Percentiles rank a stretch among this genome's conserved stretches.
These are phyloP conservation scores for Lepiota subincarnata DNA, from an alignment of 768 basidiomycete species.

Conservation along the genomic window DNA sequence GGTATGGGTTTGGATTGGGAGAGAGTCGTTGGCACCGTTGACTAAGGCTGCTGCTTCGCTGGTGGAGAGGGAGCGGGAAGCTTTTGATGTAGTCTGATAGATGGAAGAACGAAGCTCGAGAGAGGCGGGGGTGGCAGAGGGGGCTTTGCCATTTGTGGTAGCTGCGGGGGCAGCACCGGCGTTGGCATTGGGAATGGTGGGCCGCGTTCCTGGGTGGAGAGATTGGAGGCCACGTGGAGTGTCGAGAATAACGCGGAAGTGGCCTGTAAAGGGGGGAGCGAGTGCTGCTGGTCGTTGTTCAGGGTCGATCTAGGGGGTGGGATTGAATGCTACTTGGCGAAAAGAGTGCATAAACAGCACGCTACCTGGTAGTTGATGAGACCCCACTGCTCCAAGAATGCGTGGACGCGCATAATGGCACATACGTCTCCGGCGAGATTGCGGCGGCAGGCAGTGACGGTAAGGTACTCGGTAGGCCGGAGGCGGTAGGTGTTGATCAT, in stretches of 20 bases:
- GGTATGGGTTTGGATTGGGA: constrained; percentile 45
- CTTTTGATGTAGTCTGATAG: constrained; percentile 83
- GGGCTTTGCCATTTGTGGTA: constrained; percentile 19
- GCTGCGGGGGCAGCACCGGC: constrained; percentile 36
- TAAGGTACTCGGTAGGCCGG: constrained; percentile 91
- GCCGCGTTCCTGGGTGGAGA: constrained; percentile 77
- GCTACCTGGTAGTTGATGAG: constrained; percentile 95
- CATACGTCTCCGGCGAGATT: constrained; percentile 98
- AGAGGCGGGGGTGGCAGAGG: constrained; percentile 53
- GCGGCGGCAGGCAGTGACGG: constrained; percentile 92
- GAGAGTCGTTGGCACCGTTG: constrained; percentile 52
- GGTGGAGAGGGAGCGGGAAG: constrained; percentile 65
- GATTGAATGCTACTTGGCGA: constrained; percentile 3
- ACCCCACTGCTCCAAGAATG: constrained; percentile 98
- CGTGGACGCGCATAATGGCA: constrained; percentile 98
- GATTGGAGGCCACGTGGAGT: constrained; percentile 95
- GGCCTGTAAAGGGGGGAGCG: constrained; percentile 96
- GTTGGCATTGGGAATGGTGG: constrained; percentile 44
- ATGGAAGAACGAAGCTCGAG: constrained; percentile 86
- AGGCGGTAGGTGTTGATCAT: constrained; percentile 99
- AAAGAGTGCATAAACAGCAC: neutral
- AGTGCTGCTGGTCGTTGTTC: constrained; percentile 92
- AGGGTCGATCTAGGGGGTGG: constrained; percentile 77
- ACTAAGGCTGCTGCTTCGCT: constrained; percentile 65
- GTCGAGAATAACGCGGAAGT: constrained; percentile 96